Conservation (phyloP, 108 stramenopile species). For the Aurantiochytrium sp. region DNA sequence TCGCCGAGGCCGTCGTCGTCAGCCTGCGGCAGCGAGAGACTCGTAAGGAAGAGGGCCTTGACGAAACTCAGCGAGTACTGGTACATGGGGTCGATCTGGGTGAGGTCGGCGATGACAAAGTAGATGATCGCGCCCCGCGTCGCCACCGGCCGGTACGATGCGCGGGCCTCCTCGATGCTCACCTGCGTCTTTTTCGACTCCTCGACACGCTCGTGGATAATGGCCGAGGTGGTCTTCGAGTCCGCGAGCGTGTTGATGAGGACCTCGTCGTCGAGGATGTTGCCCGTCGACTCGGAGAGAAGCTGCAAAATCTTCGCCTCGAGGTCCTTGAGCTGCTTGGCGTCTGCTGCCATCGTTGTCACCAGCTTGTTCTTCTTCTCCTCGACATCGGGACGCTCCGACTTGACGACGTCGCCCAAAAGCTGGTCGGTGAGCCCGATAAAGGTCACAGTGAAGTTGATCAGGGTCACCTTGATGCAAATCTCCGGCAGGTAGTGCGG, state of each 20-base stretch:
- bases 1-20: not conserved
- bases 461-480: conserved; percentile 64
- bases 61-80: conserved; percentile 64
- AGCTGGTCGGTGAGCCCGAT: conserved; percentile 62
- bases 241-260: conserved; percentile 62
- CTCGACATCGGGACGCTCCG: conserved; percentile 61
- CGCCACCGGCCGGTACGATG: conserved; percentile 51
- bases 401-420: conserved; percentile 57
- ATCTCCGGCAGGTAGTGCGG: conserved; percentile 70
- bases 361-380: conserved; percentile 53
- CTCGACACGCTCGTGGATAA: conserved; percentile 57
- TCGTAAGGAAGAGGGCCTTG: conserved; percentile 51
- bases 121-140: conserved; percentile 59
- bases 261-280: conserved; percentile 61
- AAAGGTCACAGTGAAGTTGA: conserved; percentile 69
- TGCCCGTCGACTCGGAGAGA: conserved; percentile 53
- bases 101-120: conserved; percentile 63
- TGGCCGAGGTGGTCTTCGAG: conserved; percentile 52
- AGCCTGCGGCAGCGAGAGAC: conserved; percentile 47
- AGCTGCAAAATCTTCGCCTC: conserved; percentile 59
- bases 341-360: conserved; percentile 58
- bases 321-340: conserved; percentile 54
- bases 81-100: conserved; percentile 64
- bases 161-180: conserved; percentile 54
- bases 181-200: conserved; percentile 57